Conservation (phyloP, 2,329 filamentous ascomycete genomes). For the Alternaria arborescens region DNA sequence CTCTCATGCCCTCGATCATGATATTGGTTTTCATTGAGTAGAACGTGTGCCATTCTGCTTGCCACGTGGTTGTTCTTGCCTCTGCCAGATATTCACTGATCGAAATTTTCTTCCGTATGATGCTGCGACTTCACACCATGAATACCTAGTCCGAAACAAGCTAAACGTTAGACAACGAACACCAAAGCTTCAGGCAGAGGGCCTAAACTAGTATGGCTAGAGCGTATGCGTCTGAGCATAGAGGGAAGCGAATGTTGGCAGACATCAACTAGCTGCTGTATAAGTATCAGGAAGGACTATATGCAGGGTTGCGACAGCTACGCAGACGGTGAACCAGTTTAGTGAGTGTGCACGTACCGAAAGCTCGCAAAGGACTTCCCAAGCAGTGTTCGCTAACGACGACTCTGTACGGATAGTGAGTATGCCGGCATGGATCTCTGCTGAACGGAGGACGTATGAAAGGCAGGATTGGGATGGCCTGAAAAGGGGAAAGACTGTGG, state of each 20-base stretch:
- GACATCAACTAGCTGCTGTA: neutral
- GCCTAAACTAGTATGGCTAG: neutral
- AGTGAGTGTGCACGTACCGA: neutral
- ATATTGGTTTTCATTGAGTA: neutral
- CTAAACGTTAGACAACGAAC: neutral
- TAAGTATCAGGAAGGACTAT: neutral
- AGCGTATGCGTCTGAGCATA: neutral
- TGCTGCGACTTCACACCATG: neutral
- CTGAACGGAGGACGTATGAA: neutral
- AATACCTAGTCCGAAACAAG: neutral
- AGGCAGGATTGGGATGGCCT: neutral
- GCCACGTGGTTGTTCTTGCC: neutral
- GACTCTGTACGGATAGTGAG: neutral
- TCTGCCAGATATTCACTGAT: neutral
- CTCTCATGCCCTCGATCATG: neutral
- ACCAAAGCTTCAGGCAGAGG: neutral
- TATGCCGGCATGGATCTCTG: neutral
- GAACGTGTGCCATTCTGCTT: neutral
- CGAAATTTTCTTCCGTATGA: neutral
- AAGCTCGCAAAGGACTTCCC: neutral
- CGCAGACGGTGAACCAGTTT: neutral
- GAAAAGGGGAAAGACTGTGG: neutral
- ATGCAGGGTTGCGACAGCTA: neutral
- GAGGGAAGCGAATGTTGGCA: neutral
- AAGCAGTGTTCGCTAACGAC: neutral